Conservation (phyloP, 352 stramenopile genomes). For the Thalassiosira exigua region DNA sequence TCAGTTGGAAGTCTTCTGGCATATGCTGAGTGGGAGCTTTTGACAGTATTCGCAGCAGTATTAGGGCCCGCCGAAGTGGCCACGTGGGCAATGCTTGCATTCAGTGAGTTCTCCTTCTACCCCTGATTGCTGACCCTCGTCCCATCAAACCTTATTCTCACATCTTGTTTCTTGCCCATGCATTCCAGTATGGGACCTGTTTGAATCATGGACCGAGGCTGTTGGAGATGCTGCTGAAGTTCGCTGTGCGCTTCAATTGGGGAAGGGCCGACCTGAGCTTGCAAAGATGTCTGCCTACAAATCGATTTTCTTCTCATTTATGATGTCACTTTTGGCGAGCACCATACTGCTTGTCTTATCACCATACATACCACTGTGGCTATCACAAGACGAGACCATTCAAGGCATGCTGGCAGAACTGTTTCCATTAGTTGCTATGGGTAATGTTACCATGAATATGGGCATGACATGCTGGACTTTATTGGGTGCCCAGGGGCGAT, state of each 20-base stretch:
- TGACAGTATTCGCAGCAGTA: slow-evolving; percentile 57
- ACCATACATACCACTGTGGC: slow-evolving; percentile 55
- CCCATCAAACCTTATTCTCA: no score
- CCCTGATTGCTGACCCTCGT: no score
- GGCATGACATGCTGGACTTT: slow-evolving; percentile 79
- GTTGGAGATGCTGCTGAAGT: slow-evolving; percentile 69
- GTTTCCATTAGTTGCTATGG: slow-evolving; percentile 73
- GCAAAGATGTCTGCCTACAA: slow-evolving; percentile 70
- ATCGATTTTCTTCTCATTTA: slow-evolving; percentile 55
- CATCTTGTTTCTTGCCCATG: no score
- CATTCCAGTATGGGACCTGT: background rate
- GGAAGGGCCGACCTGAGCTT: slow-evolving; percentile 55
- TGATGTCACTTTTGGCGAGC: slow-evolving; percentile 52
- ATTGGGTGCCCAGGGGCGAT: slow-evolving; percentile 71
- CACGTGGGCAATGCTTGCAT: slow-evolving; percentile 74
- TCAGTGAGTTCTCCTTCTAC: no score
- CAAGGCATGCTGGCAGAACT: slow-evolving; percentile 69
- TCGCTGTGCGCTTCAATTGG: slow-evolving; percentile 69
- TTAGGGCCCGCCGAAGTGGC: slow-evolving; percentile 62
- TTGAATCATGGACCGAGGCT: slow-evolving; percentile 43
- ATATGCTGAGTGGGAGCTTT: slow-evolving; percentile 69
- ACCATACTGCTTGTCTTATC: slow-evolving; percentile 52
- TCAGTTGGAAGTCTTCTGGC: slow-evolving; percentile 58
- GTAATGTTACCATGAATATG: slow-evolving; percentile 74
- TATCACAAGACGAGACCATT: slow-evolving; percentile 69